Conservation (phyloP, 2,329 filamentous ascomycete species). For the Neodidymelliopsis sp. region DNA sequence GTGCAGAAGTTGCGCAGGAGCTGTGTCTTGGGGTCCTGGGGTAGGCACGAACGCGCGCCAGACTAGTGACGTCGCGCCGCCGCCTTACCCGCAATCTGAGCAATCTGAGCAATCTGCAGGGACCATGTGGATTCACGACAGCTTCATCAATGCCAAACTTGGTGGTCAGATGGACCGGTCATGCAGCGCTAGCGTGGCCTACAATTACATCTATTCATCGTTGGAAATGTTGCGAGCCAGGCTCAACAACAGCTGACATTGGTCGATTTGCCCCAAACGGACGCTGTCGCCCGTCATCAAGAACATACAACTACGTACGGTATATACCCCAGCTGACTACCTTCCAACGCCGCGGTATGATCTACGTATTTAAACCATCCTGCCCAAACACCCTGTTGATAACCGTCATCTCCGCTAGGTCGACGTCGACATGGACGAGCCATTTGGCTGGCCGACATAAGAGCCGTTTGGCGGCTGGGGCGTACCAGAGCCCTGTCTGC, state of each 20-base stretch:
- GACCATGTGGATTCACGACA: constrained; percentile 20
- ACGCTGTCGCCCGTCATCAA: no score
- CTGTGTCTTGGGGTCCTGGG: constrained; percentile 22
- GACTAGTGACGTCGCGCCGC: constrained; percentile 15
- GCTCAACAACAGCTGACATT: constrained; percentile 9
- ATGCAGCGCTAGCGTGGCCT: neutral
- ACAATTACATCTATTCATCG: constrained; percentile 10
- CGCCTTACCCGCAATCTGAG: constrained; percentile 17
- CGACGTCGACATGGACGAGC: constrained; percentile 39
- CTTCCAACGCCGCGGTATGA: constrained; percentile 28
- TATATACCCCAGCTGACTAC: neutral
- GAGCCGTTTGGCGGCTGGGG: constrained; percentile 46
- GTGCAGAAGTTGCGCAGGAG: constrained; percentile 16
- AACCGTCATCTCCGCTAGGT: constrained; percentile 10
- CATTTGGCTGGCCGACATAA: constrained; percentile 34
- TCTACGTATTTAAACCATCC: constrained; percentile 24
- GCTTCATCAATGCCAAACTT: neutral
- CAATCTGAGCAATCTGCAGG: no score
- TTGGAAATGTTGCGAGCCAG: constrained; percentile 2
- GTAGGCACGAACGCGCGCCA: constrained; percentile 15
- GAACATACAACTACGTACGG: constrained; percentile 7
- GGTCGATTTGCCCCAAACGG: neutral
- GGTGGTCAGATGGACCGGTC: neutral
- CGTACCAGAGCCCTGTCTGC: constrained; percentile 45
- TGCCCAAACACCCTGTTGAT: constrained; percentile 2